A percentile compares a stretch with the other conserved stretches of the same genome.
phyloP scores from a whole-genome alignment of 1,139 yeast species.

The Blastobotrys illinoisensis region DNA sequence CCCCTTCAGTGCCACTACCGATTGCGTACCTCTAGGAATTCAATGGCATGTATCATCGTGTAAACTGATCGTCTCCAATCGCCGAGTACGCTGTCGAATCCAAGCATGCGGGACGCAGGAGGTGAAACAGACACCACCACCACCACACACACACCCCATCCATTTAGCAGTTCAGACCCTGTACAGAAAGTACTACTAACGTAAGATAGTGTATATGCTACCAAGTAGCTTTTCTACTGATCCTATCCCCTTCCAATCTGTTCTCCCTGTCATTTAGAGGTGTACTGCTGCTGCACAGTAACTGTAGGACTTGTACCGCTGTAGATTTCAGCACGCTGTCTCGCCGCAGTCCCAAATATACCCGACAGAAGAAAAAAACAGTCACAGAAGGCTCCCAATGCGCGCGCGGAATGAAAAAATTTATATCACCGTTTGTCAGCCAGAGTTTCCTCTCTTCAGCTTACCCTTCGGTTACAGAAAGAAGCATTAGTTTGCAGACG shows the following conservation, averaged over 20 bases:
- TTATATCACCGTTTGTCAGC: not conserved
- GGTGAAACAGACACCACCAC: not conserved
- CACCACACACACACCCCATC: too few species aligned
- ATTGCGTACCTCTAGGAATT: not conserved
- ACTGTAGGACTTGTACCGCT: too few species aligned
- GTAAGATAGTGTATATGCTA: too few species aligned
- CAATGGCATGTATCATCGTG: not conserved
- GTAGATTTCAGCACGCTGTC: not conserved
- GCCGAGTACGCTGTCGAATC: not conserved
- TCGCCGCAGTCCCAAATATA: not conserved
- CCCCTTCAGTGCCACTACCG: not conserved
- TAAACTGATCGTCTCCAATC: not conserved
- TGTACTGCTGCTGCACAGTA: too few species aligned
- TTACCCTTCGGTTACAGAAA: conserved; percentile 19
- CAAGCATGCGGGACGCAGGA: not conserved
- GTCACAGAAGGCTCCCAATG: not conserved
- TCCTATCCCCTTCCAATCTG: too few species aligned
- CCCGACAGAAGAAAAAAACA: not conserved
- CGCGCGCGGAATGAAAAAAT: conserved; percentile 5
- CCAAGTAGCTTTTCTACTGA: too few species aligned
- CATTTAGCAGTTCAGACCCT: too few species aligned
- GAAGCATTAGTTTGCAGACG: conserved; percentile 34
- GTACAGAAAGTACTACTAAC: not conserved
- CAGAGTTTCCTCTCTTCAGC: conserved; percentile 10
- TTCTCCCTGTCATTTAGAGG: too few species aligned